Conservation (phyloP, 768 basidiomycete genomes). For the Termitomyces sp. region DNA sequence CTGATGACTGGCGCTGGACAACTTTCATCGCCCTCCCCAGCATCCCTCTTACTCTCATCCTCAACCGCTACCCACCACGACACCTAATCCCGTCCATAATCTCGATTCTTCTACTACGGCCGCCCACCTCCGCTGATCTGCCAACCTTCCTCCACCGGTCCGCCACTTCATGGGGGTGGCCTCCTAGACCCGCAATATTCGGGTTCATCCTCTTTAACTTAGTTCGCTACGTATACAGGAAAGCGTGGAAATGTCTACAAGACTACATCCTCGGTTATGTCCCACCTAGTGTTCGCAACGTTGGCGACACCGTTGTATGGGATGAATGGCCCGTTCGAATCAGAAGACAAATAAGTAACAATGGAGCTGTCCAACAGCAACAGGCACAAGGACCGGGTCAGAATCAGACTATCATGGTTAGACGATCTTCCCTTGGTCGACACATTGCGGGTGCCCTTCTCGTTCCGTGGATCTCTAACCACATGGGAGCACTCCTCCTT, state of each 20-base stretch:
- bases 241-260: constrained; percentile 37
- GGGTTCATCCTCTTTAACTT: constrained; percentile 51
- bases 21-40: constrained; percentile 44
- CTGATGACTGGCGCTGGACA: constrained; percentile 70
- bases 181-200: constrained; percentile 56
- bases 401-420: constrained; percentile 32
- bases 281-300: constrained; percentile 25
- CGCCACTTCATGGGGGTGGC: constrained; percentile 37
- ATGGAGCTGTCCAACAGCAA: constrained; percentile 14
- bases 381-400: background rate
- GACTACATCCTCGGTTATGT: constrained; percentile 42
- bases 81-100: constrained; percentile 33
- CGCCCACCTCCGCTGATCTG: constrained; percentile 29
- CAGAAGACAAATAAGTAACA: constrained; percentile 25
- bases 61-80: constrained; percentile 49
- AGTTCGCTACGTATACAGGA: constrained; percentile 42
- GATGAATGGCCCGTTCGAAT: constrained; percentile 33
- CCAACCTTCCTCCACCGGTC: constrained; percentile 29
- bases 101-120: constrained; percentile 34
- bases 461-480: constrained; percentile 61
- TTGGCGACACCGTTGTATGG: constrained; percentile 21
- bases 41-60: constrained; percentile 65
- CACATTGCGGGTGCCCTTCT: constrained; percentile 69
- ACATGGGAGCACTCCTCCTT: constrained; percentile 62
- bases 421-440: constrained; percentile 60